Percentiles rank a stretch among this genome's conserved stretches.
phyloP scores from a whole-genome alignment of 2,329 filamentous ascomycete genomes.

The Penicillium sp. region DNA sequence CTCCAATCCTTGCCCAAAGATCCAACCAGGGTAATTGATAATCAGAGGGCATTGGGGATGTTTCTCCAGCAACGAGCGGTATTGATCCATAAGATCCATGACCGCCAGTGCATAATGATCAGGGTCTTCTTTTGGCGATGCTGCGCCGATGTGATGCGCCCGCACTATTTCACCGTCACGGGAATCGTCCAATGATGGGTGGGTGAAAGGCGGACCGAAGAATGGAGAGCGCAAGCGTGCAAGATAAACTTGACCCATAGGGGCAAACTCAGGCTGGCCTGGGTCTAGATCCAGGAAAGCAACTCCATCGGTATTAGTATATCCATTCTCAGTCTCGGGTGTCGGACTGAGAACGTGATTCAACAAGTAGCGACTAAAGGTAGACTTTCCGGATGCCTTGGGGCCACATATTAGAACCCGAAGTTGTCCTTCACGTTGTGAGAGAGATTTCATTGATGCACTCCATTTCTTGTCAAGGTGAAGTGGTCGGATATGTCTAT shows the following conservation, averaged over 20 bases:
- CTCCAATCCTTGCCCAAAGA: slow-evolving; percentile 52
- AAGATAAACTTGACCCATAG: slow-evolving; percentile 59
- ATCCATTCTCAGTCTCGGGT: slow-evolving; percentile 31
- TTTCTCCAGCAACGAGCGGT: slow-evolving; percentile 41
- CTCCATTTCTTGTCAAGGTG: slow-evolving; percentile 47
- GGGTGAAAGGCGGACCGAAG: slow-evolving; percentile 57
- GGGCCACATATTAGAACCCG: slow-evolving; percentile 54
- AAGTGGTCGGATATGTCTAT: slow-evolving; percentile 42
- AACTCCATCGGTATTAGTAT: slow-evolving; percentile 41
- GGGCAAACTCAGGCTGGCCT: slow-evolving; percentile 58
- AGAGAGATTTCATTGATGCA: slow-evolving; percentile 44
- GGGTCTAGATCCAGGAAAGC: slow-evolving; percentile 60
- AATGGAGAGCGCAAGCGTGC: slow-evolving; percentile 51
- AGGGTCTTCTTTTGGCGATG: slow-evolving; percentile 55
- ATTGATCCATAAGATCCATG: slow-evolving; percentile 52
- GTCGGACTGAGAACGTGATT: slow-evolving; percentile 53
- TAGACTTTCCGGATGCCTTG: slow-evolving; percentile 60
- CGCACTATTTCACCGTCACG: slow-evolving; percentile 43
- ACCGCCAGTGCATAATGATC: slow-evolving; percentile 55
- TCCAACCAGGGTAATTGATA: slow-evolving; percentile 58
- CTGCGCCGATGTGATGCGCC: slow-evolving; percentile 54
- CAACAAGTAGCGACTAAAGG: slow-evolving; percentile 54
- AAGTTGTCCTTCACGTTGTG: slow-evolving; percentile 38
- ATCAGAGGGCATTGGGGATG: slow-evolving; percentile 51
- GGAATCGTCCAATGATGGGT: slow-evolving; percentile 42